Base-by-base conservation (phyloP, 2,329 filamentous ascomycete genomes). In the Gaeumannomyces sp. region DNA sequence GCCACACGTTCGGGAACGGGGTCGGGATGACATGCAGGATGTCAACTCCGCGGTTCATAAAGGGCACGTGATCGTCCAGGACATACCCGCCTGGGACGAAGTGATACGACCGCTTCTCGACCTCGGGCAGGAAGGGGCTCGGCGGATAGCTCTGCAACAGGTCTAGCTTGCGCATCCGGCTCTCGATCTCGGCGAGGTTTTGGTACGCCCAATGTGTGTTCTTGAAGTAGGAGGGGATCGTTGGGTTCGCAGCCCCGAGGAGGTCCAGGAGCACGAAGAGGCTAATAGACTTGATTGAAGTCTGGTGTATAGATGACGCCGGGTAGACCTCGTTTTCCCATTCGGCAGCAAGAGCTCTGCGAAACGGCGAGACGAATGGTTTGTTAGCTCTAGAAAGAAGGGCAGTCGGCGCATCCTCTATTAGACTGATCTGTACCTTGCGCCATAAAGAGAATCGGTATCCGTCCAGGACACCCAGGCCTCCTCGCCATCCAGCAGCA, bases 401-500 rank as follows among this genome's bases (percentile, higher is more conserved):
- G 8, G 19, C 11, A 22, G 11, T 22, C 1, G 60, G 29, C n/a
- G 33, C 11, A 14, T 13, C 2, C 38, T 7, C 16, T 7, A 6
- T 19, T 29, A 66, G 64, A 59, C 14, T 14, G 2, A 14, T 25
- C 1, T 53, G 57, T 79, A 90, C 88, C 92, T 86, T 25, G 94
- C 86, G 3, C 95, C 95, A 71, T 99, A 99, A 5, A 97, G 78
- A 6, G 91, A 96, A 75, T 99, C 95, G 0, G 82, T 85, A 50
- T 85, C 85, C 0, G 87, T 90, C 95, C 95, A 99, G 0, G 76
- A 76, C 28, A 85, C 78, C 76, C 96, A 99, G 0, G 95, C 93
- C 76, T 99, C 95, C 77, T 99, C 95, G 5, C 95, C 95, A 72
- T 99, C 95, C 10, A 99, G 78, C 64, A 99, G 83, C 33, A 99